phyloP scores from a whole-genome alignment of 208 protist genomes.

The Acanthamoeba triangularis region DNA sequence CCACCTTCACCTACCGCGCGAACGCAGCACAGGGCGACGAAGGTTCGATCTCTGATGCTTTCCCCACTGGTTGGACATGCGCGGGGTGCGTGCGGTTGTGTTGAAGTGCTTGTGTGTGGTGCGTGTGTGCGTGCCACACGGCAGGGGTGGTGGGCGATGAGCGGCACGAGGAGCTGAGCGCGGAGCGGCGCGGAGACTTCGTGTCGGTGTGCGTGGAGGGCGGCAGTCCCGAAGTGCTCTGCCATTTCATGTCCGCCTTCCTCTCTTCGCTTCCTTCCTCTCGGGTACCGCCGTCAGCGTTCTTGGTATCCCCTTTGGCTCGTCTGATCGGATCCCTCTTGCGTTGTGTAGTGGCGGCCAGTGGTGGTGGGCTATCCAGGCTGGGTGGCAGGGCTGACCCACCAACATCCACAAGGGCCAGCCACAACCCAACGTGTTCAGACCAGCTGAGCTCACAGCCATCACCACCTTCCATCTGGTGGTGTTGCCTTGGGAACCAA shows the following conservation, averaged over 20 bases:
- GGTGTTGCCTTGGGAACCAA: neutral
- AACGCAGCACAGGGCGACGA: neutral
- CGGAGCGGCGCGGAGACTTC: neutral
- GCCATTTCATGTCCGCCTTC: neutral
- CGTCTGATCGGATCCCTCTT: neutral
- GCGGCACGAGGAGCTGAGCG: neutral
- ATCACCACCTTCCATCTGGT: too few relatives aligned
- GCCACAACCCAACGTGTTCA: neutral
- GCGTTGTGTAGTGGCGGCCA: neutral
- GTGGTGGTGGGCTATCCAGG: neutral
- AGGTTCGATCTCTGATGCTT: neutral
- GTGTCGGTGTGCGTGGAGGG: constrained; percentile 26
- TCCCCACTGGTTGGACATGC: too few relatives aligned
- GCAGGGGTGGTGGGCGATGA: neutral
- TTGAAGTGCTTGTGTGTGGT: too few relatives aligned
- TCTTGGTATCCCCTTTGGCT: neutral
- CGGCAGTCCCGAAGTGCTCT: constrained; percentile 5
- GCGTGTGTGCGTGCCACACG: neutral
- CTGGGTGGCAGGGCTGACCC: neutral
- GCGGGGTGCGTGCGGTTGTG: too few relatives aligned
- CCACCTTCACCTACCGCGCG: neutral
- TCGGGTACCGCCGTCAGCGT: neutral
- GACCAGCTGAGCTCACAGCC: neutral
- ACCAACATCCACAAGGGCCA: neutral
- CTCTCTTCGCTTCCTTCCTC: neutral